Evolutionary conservation across 2,329 filamentous ascomycete species (phyloP), one percentile per base, ranked within the genome.

Genomic region (Tetracladium maxilliforme): DNA sequence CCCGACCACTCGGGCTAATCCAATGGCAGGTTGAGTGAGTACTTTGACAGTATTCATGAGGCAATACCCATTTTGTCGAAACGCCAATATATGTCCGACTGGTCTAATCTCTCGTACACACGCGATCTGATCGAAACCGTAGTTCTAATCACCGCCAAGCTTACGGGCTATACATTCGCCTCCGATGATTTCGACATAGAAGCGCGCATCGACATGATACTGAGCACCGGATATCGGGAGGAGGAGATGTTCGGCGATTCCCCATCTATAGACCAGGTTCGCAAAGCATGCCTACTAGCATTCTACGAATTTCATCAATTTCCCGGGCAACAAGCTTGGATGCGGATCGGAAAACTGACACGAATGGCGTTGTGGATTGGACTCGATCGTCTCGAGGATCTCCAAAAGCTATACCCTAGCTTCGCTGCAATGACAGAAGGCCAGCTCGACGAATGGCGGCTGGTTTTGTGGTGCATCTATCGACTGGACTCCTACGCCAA

Each of bases 281-380:
- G 44, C 22, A 38, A 42, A 19, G 45, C 47, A 23, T 50, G 37
- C 18, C 18, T 52, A 7, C 35, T 52, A 7, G 44, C 47, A 5
- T 49, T 45, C 25, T 51, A 50, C 24, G 41, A 47, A 16, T 51
- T 52, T 20, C 45, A 49, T 28, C 45, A 49, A 27, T 45, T 40
- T 26, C 47, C 47, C 2, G 46, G 47, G 4, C 32, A 41, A 4
- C 31, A 38, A 7, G 32, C 46, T 3, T 50, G 47, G 45, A 36
- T 46, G 33, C 37, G 43, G 6, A 42, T 49, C 8, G 35, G 43
- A 13, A 37, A 37, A 20, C 27, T 52, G 7, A 44, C 44, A 3
- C 42, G 48, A n/a, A 43, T 40, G 30, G 47, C 47, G 14, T 47
- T 49, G 33, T 31, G 35, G 3, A 33, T 41, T 14, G 46, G 46